These are phyloP conservation scores for Quercus berberidifolia DNA, from an alignment of 306 rosid genomes.

Conservation along the genomic window DNA sequence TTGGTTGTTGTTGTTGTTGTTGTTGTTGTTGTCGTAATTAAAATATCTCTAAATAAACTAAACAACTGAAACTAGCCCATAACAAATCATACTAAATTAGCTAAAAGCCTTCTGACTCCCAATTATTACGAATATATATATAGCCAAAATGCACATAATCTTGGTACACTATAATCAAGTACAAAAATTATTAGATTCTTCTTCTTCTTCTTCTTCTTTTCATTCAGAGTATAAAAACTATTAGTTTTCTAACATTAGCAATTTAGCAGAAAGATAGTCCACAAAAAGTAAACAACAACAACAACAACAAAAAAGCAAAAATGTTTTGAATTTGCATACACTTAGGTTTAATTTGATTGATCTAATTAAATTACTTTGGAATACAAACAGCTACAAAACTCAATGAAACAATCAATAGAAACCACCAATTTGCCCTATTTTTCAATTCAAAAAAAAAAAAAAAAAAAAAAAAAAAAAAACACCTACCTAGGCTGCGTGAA, in stretches of 20 bases:
- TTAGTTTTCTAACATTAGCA: too few species aligned
- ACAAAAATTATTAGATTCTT: too few species aligned
- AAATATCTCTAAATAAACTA: background rate
- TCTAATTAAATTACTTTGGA: background rate
- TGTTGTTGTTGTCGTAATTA: too few species aligned
- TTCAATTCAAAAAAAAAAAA: background rate
- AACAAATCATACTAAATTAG: background rate
- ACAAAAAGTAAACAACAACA: too few species aligned
- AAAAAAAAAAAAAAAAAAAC: background rate
- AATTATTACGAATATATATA: too few species aligned
- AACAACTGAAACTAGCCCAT: background rate
- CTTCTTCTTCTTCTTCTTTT: too few species aligned
- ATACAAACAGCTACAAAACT: background rate
- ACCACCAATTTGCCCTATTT: background rate
- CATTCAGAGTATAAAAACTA: too few species aligned
- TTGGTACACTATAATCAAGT: background rate
- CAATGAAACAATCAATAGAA: background rate
- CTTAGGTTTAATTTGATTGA: too few species aligned
- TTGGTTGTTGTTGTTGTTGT: too few species aligned
- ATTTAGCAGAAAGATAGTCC: too few species aligned
- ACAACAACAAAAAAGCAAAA: too few species aligned
- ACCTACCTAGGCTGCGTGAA: conserved; percentile 39
- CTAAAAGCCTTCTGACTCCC: too few species aligned
- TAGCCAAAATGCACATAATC: background rate
- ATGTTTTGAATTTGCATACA: background rate